These are phyloP conservation scores for Dovyalis caffra DNA, from an alignment of 345 rosid species.

Conservation along the genomic window DNA sequence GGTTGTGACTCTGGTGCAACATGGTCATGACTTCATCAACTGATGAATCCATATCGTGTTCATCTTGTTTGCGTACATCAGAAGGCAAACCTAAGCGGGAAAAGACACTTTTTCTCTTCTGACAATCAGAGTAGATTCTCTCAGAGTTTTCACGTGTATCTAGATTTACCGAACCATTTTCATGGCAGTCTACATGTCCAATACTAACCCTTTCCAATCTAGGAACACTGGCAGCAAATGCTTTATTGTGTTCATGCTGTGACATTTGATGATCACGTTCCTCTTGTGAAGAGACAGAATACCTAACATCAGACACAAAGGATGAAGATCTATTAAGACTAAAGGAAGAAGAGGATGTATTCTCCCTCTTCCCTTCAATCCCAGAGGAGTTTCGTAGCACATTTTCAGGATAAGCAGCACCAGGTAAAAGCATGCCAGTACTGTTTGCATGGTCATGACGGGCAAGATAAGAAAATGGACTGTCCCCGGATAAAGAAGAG, in stretches of 20 bases:
- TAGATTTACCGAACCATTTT: not conserved
- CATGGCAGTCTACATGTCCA: no score
- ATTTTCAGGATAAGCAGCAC: constrained; percentile 21
- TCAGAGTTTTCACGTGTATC: constrained; percentile 1
- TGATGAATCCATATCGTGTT: constrained; percentile 25
- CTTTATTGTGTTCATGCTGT: constrained; percentile 20
- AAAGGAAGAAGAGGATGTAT: constrained; percentile 14
- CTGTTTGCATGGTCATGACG: constrained; percentile 20
- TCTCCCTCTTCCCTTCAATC: constrained; percentile 23
- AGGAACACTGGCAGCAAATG: constrained; percentile 24
- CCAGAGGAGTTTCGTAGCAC: constrained; percentile 15
- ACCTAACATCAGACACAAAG: constrained; percentile 18
- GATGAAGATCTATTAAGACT: constrained; percentile 29
- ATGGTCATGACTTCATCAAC: constrained; percentile 50
- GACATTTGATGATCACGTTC: constrained; percentile 12
- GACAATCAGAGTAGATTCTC: not conserved
- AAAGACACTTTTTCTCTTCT: constrained; percentile 50
- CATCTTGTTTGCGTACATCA: constrained; percentile 16
- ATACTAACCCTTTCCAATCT: no score
- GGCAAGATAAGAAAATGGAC: constrained; percentile 20
- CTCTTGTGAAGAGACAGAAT: constrained; percentile 16
- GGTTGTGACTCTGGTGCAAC: constrained; percentile 25
- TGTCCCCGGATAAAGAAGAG: constrained; percentile 14
- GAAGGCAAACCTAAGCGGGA: constrained; percentile 43
- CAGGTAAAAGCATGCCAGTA: constrained; percentile 1